Evolutionary conservation across 2,329 filamentous ascomycete species (phyloP), one percentile per base, ranked within the genome.

Genomic region (Dryadomyces sulphureus): DNA sequence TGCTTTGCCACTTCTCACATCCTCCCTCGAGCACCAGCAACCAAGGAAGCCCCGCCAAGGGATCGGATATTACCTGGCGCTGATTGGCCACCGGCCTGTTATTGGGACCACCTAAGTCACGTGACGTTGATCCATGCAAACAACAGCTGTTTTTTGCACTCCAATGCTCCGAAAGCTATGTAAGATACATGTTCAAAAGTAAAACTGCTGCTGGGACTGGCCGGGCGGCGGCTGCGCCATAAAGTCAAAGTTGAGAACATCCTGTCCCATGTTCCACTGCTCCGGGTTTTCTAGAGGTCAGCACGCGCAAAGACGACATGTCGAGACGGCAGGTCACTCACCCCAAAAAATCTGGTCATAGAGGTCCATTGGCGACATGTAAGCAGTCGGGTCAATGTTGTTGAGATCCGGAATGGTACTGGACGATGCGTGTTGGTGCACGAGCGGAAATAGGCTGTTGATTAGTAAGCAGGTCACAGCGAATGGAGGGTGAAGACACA

Each of bases 321-420:
- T 19, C 35, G 21, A n/a, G 12, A 5, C 24, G 1, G 21, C 25
- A 7, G 14, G 19, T n/a, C 21, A 38, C 73, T 58, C 61, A 79
- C 76, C 77, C 69, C 75, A 79, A 63, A 79, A 81, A 40, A 81
- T 81, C 4, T 75, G 79, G 54, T 81, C 76, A 56, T 79, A 81
- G 1, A 81, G 61, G 49, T 81, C 77, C 75, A 81, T 77, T 1
- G 77, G 77, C 34, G 77, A 77, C 67, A 81, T 75, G 52, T 76
- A 73, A 30, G 74, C 64, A 3, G 70, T 65, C 16, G 73, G 72
- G 49, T 79, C 77, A 11, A 74, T 61, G 32, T 64, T 59, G 42
- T 62, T 59, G 43, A 77, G 60, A 40, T 68, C 69, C 7, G 70
- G 59, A 56, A 42, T 17, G 20, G 32, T 17, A 19, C 8, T 8